These are phyloP conservation scores for Backusella sp. DNA, from an alignment of 192 early-diverging fungal genomes.

Conservation along the genomic window DNA sequence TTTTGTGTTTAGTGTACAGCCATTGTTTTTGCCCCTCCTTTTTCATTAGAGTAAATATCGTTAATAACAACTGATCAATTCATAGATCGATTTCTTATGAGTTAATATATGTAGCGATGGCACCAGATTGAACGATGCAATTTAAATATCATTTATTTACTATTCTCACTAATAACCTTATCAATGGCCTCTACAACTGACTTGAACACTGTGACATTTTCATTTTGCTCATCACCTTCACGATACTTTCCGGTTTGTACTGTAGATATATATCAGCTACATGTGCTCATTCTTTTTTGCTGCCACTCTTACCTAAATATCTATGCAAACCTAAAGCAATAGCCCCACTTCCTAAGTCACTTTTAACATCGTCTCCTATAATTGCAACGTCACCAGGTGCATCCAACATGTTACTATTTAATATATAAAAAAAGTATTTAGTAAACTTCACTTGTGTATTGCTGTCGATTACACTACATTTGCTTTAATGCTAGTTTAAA, in stretches of 20 bases:
- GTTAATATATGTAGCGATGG: too few relatives aligned
- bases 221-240: conserved; percentile 54
- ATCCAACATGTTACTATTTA: conserved; percentile 28
- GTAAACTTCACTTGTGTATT: background rate
- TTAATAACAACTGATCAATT: too few relatives aligned
- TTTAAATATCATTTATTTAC: background rate
- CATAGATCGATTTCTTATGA: too few relatives aligned
- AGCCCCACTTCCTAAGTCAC: conserved; percentile 82
- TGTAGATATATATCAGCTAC: background rate
- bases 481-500: conserved; percentile 76
- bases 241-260: conserved; percentile 88
- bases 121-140: too few relatives aligned
- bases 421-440: background rate
- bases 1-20: too few relatives aligned
- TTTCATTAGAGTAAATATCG: too few relatives aligned
- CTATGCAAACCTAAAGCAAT: conserved; percentile 68
- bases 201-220: conserved; percentile 46
- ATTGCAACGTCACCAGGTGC: conserved; percentile 63
- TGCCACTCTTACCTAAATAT: conserved; percentile 31
- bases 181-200: conserved; percentile 71
- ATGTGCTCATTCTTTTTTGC: background rate
- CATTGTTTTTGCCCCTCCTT: too few relatives aligned
- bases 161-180: conserved; percentile 40
- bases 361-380: conserved; percentile 85
- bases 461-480: conserved; percentile 40